Conservation (phyloP, 1,139 yeast genomes). For the Yamadazyma atlantica region DNA sequence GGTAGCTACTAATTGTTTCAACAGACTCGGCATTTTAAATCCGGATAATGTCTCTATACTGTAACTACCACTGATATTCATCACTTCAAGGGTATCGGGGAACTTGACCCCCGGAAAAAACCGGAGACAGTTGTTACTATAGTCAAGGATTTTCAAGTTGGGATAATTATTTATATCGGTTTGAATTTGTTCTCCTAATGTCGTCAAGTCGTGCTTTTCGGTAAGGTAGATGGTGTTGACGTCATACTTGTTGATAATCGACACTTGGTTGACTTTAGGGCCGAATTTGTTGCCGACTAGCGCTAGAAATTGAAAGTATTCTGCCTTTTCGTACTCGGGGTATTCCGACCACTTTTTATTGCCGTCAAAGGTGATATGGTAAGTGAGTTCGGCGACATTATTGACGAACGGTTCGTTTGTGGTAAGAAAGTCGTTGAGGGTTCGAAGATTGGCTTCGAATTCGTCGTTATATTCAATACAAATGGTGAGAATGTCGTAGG, state of each 20-base stretch:
- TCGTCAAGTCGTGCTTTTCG: slow-evolving; percentile 33
- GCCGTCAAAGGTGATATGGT: slow-evolving; percentile 39
- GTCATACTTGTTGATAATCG: slow-evolving; percentile 41
- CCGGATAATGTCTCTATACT: slow-evolving; percentile 44
- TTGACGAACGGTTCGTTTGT: slow-evolving; percentile 18
- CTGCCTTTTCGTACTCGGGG: slow-evolving; percentile 23
- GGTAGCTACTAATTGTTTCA: slow-evolving; percentile 32
- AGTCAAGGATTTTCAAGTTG: slow-evolving; percentile 35
- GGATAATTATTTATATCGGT: slow-evolving; percentile 39
- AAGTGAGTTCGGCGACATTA: slow-evolving; percentile 27
- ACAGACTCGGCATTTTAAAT: slow-evolving; percentile 39
- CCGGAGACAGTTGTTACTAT: slow-evolving; percentile 39
- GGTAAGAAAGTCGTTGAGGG: slow-evolving; percentile 23
- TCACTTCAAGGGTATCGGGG: slow-evolving; percentile 37
- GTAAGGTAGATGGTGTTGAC: slow-evolving; percentile 35
- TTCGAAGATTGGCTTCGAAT: slow-evolving; percentile 24
- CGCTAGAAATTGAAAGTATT: slow-evolving; percentile 27
- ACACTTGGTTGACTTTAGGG: slow-evolving; percentile 36
- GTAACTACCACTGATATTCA: slow-evolving; percentile 44
- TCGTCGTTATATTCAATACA: slow-evolving; percentile 36
- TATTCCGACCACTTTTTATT: slow-evolving; percentile 37
- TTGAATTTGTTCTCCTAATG: slow-evolving; percentile 40
- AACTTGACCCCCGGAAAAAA: slow-evolving; percentile 42
- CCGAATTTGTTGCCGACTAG: slow-evolving; percentile 24
- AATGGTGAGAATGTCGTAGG: slow-evolving; percentile 31